phyloP scores from a whole-genome alignment of 192 early-diverging fungal species.

The Coemansia sp. region DNA sequence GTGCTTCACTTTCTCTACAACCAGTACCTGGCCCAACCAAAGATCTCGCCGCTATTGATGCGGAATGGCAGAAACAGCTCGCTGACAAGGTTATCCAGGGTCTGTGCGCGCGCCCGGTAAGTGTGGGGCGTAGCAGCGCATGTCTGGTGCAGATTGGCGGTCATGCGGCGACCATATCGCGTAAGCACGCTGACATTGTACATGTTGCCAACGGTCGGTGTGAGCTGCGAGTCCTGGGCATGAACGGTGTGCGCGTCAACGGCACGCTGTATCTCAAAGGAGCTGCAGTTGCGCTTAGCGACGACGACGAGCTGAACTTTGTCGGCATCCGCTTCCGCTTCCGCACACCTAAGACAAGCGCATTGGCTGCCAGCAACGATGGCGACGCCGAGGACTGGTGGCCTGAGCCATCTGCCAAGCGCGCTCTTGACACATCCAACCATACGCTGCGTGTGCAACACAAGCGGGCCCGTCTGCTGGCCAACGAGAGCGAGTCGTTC shows the following conservation, averaged over 20 bases:
- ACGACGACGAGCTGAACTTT: slow-evolving; percentile 51
- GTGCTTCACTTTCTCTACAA: neutral
- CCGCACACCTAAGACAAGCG: slow-evolving; percentile 17
- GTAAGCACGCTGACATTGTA: slow-evolving; percentile 40
- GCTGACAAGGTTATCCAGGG: slow-evolving; percentile 38
- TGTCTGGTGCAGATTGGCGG: slow-evolving; percentile 44
- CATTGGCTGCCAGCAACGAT: neutral
- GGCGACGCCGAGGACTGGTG: slow-evolving; percentile 36
- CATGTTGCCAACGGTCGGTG: slow-evolving; percentile 16
- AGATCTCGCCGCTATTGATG: neutral
- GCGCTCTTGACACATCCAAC: slow-evolving; percentile 1
- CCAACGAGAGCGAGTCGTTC: slow-evolving; percentile 14
- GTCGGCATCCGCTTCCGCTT: slow-evolving; percentile 53
- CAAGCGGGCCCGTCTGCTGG: slow-evolving; percentile 26
- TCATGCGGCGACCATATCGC: slow-evolving; percentile 44
- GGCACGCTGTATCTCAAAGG: slow-evolving; percentile 27
- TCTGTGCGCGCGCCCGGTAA: slow-evolving; percentile 24
- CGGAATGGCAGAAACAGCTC: slow-evolving; percentile 33
- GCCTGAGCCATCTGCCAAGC: slow-evolving; percentile 40
- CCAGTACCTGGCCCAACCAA: neutral
- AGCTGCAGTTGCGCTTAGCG: slow-evolving; percentile 20
- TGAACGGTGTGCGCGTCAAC: slow-evolving; percentile 55
- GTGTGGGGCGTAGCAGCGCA: slow-evolving; percentile 46
- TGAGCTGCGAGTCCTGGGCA: slow-evolving; percentile 34
- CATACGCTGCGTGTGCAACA: neutral